Evolutionary conservation across 2,329 filamentous ascomycete genomes (phyloP).

Genomic region (Phialophora verrucosa): DNA sequence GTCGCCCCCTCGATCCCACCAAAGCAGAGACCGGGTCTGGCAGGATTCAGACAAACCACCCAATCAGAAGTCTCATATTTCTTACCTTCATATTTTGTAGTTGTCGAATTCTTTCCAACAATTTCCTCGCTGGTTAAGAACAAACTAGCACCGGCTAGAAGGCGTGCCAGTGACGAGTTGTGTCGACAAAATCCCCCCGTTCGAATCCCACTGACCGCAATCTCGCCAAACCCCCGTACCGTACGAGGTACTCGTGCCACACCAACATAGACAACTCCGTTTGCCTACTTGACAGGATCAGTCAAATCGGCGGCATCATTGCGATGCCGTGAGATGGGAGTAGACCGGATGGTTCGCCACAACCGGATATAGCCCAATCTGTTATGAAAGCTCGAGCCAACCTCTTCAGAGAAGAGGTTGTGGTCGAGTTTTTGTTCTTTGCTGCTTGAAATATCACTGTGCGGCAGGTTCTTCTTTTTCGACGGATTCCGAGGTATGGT

Average conservation of each 20-base stretch:
- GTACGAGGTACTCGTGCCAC: no score
- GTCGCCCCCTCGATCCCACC: neutral
- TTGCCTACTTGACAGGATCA: neutral
- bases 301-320: neutral
- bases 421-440: neutral
- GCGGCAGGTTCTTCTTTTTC: neutral
- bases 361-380: constrained; percentile 1
- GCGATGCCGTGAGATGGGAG: neutral
- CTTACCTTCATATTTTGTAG: neutral
- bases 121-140: neutral
- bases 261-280: neutral
- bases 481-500: no score
- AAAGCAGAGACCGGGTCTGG: neutral
- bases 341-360: neutral
- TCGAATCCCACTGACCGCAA: neutral
- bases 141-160: constrained; percentile 1
- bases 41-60: neutral
- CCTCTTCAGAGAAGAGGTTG: neutral
- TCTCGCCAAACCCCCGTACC: neutral
- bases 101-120: neutral
- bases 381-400: neutral
- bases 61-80: neutral
- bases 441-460: no score
- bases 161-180: neutral
- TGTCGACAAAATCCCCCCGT: neutral